phyloP scores from a whole-genome alignment of 768 basidiomycete species.

The Calocybe indica region DNA sequence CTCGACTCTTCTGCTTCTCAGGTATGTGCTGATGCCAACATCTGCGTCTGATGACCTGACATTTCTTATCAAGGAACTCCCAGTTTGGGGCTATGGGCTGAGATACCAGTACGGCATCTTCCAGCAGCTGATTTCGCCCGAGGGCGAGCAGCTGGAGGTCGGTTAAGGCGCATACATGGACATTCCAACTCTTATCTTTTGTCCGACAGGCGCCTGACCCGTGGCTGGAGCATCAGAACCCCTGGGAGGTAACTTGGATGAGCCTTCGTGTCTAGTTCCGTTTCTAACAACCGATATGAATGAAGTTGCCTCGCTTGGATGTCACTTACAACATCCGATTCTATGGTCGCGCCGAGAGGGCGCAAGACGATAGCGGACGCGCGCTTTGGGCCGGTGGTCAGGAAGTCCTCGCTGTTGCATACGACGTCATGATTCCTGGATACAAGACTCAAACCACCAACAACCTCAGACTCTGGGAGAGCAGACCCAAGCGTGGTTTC shows the following conservation, averaged over 20 bases:
- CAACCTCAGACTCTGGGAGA: constrained; percentile 84
- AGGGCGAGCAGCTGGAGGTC: constrained; percentile 76
- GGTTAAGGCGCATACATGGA: not conserved
- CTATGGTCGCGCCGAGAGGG: constrained; percentile 76
- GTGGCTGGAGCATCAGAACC: constrained; percentile 85
- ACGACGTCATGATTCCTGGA: constrained; percentile 92
- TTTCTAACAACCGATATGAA: not conserved
- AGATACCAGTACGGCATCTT: constrained; percentile 96
- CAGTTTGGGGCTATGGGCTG: constrained; percentile 93
- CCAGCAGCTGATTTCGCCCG: constrained; percentile 83
- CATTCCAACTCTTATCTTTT: not conserved
- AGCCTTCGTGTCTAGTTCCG: too few relatives aligned
- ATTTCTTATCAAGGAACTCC: constrained; percentile 52
- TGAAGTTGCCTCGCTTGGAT: constrained; percentile 68
- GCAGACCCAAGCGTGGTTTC: constrained; percentile 84
- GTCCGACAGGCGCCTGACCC: constrained; percentile 70
- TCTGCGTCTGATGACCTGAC: constrained; percentile 37
- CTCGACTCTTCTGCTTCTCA: constrained; percentile 89
- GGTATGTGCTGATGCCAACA: constrained; percentile 60
- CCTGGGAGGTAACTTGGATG: constrained; percentile 55
- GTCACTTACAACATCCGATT: constrained; percentile 84
- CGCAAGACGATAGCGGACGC: constrained; percentile 51
- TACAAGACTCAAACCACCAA: constrained; percentile 82
- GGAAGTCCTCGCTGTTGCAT: constrained; percentile 89
- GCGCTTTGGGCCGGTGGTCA: constrained; percentile 85